phyloP scores from a whole-genome alignment of 1,284 basidiomycete species.

The Boletus mariae region DNA sequence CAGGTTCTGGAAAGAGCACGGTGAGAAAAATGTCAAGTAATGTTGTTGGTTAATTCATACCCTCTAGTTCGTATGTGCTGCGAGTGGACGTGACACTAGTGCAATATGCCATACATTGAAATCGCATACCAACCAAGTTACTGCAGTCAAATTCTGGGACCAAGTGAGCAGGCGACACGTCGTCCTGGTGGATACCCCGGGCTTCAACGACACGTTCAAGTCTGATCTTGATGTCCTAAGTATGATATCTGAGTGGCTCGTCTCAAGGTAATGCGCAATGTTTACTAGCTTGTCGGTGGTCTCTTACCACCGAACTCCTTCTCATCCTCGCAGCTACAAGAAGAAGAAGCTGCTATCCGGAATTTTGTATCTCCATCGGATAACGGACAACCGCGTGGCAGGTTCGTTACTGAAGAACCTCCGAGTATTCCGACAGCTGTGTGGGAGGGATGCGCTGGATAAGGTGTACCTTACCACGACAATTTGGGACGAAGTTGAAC shows the following conservation, averaged over 20 bases:
- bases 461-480: constrained; percentile 15
- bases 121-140: constrained; percentile 18
- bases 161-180: constrained; percentile 1
- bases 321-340: constrained; percentile 28
- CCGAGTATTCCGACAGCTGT: constrained; percentile 8
- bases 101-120: constrained; percentile 14
- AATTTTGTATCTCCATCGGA: constrained; percentile 49
- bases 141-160: constrained; percentile 8
- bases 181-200: constrained; percentile 23
- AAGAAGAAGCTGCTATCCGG: constrained; percentile 35
- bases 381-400: constrained; percentile 43
- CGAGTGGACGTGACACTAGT: constrained; percentile 7
- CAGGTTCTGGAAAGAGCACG: constrained; percentile 25
- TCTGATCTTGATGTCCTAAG: constrained; percentile 23
- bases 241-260: constrained; percentile 27
- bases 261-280: background rate
- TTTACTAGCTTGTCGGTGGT: too few species aligned
- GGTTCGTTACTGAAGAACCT: constrained; percentile 39
- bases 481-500: constrained; percentile 20
- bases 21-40: constrained; percentile 6
- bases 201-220: constrained; percentile 17
- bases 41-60: background rate
- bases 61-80: constrained; percentile 26
- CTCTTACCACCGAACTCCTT: background rate
- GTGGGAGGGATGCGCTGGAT: background rate